Evolutionary conservation across 2,329 filamentous ascomycete genomes (phyloP), one percentile per base, ranked within the genome.

Genomic region (Penicillium sp.): DNA sequence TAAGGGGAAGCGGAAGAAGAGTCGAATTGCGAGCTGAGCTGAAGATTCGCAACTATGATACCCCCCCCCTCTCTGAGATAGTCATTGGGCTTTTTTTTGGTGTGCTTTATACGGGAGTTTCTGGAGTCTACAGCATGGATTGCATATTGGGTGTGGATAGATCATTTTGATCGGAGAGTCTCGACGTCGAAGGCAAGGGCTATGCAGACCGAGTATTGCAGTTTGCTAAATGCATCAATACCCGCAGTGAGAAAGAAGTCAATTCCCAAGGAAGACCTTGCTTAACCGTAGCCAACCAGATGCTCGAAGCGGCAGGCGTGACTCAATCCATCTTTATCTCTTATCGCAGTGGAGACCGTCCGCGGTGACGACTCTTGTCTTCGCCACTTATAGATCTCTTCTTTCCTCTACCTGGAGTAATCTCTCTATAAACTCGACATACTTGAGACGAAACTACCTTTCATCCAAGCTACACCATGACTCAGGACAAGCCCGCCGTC

Each of bases 401-500:
- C 22, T 27, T 11, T 16, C 5, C 39, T 27, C 22, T 27, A 36
- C 33, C 14, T n/a, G 5, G 10, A 7, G 2, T n/a, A 11, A 7
- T 5, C 27, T 40, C 11, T 31, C 9, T 39, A 27, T 16, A 42
- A n/a, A 47, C 9, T 36, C 20, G 41, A 20, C 28, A 22, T 30
- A 27, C 44, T 10, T 35, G 6, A 16, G 20, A 11, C 41, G 45
- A 20, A 45, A 31, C 38, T 13, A 27, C 13, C n/a, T 13, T 2
- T 38, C n/a, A 46, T 44, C 25, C 5, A 22, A 20, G 20, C 18
- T 11, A 5, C 10, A 55, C 28, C 33, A 64, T 63, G 62, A 50
- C 53, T 33, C 42, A 66, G 45, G 58, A 64, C 51, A 79, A 76
- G 48, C 66, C 68, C 8, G 77, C 87, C 53, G 89, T 89, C 58